Evolutionary conservation across 192 early-diverging fungal species (phyloP).

Genomic region (Coemansia guatemalensis): DNA sequence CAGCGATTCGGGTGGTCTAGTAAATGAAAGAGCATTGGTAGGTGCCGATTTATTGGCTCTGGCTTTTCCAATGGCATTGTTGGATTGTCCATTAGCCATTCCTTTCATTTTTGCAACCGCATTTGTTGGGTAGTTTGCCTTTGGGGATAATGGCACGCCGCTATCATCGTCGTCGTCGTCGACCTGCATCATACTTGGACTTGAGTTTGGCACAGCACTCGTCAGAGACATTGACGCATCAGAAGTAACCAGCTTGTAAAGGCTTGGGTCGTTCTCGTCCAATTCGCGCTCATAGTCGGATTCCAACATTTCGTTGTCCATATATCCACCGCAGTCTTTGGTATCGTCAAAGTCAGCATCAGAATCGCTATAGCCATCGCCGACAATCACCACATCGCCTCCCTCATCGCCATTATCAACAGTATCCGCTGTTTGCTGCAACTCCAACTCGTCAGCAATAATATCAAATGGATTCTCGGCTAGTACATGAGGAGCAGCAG

Average conservation of each 20-base stretch:
- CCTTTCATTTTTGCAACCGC: not conserved
- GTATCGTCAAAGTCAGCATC: conserved; percentile 10
- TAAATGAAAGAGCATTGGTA: conserved; percentile 15
- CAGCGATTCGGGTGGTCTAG: conserved; percentile 43
- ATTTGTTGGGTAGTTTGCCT: too few relatives aligned
- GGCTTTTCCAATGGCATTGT: too few relatives aligned
- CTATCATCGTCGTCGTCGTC: conserved; percentile 2
- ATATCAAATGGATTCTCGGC: conserved; percentile 47
- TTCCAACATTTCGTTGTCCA: not conserved
- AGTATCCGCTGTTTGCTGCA: not conserved
- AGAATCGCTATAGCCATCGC: conserved; percentile 14
- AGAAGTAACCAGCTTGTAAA: conserved; percentile 18
- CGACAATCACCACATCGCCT: conserved; percentile 19
- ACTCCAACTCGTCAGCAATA: conserved; percentile 15
- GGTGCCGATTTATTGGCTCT: not conserved
- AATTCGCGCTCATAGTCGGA: conserved; percentile 24
- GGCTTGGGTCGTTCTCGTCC: conserved; percentile 44
- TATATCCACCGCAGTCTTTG: not conserved
- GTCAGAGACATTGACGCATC: not conserved
- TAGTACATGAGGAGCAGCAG: conserved; percentile 29
- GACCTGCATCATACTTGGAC: conserved; percentile 26
- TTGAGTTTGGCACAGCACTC: not conserved
- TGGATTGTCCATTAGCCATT: not conserved
- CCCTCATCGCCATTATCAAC: not conserved
- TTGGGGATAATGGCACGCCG: not conserved